These are phyloP conservation scores for Cryoendolithus antarcticus DNA, from an alignment of 2,329 filamentous ascomycete species.

Conservation along the genomic window DNA sequence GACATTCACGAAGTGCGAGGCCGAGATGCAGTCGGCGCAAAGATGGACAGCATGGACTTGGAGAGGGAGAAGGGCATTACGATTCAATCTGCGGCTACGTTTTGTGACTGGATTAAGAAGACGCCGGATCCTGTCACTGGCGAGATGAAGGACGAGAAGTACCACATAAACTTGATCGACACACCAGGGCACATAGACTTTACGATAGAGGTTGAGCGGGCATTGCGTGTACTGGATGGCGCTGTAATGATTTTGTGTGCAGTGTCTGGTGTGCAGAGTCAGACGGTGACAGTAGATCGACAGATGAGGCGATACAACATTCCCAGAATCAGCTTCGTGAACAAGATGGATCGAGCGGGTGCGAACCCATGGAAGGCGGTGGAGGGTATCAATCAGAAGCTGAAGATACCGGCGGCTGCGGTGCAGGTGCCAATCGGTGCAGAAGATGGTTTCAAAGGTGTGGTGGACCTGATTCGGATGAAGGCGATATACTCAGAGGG, in stretches of 20 bases:
- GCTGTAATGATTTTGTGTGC: conserved; percentile 98
- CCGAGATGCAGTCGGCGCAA: conserved; percentile 87
- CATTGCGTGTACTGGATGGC: conserved; percentile 84
- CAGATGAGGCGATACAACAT: conserved; percentile 99
- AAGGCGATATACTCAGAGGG: conserved; percentile 89
- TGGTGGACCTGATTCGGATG: conserved; percentile 87
- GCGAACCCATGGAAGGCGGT: conserved; percentile 96
- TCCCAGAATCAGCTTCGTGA: conserved; percentile 88
- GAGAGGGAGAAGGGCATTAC: conserved; percentile 98
- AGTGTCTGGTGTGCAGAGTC: conserved; percentile 91
- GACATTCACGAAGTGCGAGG: conserved; percentile 94
- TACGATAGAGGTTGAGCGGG: conserved; percentile 95
- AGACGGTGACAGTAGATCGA: conserved; percentile 94
- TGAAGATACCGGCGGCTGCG: conserved; percentile 84
- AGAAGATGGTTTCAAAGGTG: conserved; percentile 84
- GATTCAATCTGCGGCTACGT: conserved; percentile 95
- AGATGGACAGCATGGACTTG: conserved; percentile 99
- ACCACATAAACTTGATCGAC: conserved; percentile 97
- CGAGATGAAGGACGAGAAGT: conserved; percentile 73
- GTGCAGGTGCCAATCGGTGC: conserved; percentile 88
- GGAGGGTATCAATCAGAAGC: conserved; percentile 93
- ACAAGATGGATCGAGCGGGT: conserved; percentile 99
- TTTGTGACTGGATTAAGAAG: conserved; percentile 90
- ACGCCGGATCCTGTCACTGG: conserved; percentile 34
- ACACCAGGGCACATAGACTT: conserved; percentile 98